Evolutionary conservation across 805 yeast species (phyloP).

Genomic region (Scheffersomyces ergatensis): DNA sequence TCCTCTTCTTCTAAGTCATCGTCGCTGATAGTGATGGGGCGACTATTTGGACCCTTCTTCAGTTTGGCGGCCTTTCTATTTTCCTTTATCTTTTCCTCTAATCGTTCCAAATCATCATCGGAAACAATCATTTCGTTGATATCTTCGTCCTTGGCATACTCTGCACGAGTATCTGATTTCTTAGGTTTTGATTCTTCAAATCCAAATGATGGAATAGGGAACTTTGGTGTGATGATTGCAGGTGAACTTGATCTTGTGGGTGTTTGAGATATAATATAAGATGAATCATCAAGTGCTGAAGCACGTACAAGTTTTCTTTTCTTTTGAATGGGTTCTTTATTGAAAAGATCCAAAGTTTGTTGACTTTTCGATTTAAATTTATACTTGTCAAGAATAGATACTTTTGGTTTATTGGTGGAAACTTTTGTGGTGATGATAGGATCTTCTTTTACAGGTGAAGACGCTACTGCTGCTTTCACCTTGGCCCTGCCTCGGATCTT

Average conservation of each 20-base stretch:
- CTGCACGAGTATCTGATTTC: background rate
- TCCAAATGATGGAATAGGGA: background rate
- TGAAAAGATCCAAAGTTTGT: conserved; percentile 21
- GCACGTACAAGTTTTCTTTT: conserved; percentile 38
- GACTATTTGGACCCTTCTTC: conserved; percentile 5
- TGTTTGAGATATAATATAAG: conserved; percentile 2
- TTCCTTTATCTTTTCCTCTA: conserved; percentile 38
- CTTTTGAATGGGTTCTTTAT: conserved; percentile 15
- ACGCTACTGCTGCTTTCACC: conserved; percentile 12
- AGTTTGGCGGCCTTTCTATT: conserved; percentile 23
- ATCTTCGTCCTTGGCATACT: conserved; percentile 15
- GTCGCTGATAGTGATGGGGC: conserved; percentile 20
- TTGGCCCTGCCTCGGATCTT: conserved; percentile 33
- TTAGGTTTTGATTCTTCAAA: background rate
- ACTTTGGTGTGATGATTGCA: conserved; percentile 1
- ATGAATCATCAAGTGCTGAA: conserved; percentile 13
- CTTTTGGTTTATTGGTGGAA: conserved; percentile 34
- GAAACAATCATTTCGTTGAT: conserved; percentile 11
- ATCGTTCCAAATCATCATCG: conserved; percentile 36
- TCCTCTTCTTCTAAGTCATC: conserved; percentile 46
- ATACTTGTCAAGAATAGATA: conserved; percentile 43
- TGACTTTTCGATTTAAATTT: conserved; percentile 28
- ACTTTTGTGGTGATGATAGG: conserved; percentile 33
- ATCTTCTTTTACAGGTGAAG: conserved; percentile 17
- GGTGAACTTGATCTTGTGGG: conserved; percentile 1